A percentile compares a stretch with the other conserved stretches of the same genome.
phyloP scores from a whole-genome alignment of 169 alveolate genomes.

The Plasmodium cynomolgi region DNA sequence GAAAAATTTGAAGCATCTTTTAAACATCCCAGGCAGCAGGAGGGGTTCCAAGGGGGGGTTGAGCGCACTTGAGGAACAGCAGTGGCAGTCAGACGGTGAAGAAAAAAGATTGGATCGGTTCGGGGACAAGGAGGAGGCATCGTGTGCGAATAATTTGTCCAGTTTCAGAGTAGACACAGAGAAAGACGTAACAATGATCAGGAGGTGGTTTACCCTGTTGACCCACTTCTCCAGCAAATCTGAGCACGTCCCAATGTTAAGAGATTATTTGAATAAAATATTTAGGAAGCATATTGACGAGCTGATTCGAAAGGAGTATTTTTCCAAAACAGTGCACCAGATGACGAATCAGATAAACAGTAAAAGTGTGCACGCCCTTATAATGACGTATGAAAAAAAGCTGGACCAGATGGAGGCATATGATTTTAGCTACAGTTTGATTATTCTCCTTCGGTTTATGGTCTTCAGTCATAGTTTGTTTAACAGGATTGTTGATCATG shows the following conservation, averaged over 20 bases:
- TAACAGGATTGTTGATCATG: slow-evolving; percentile 33
- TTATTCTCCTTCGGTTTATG: slow-evolving; percentile 27
- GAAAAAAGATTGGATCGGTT: neutral
- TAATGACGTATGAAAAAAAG: slow-evolving; percentile 32
- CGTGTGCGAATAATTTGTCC: neutral
- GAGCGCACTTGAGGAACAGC: neutral
- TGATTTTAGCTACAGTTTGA: slow-evolving; percentile 56
- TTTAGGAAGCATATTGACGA: slow-evolving; percentile 47
- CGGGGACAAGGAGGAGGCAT: neutral
- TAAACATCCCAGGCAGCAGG: slow-evolving; percentile 15
- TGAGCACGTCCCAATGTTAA: slow-evolving; percentile 33
- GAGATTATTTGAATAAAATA: slow-evolving; percentile 61
- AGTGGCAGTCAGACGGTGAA: neutral
- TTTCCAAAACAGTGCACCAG: slow-evolving; percentile 44
- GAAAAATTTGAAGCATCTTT: slow-evolving; percentile 36
- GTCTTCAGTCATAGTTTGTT: slow-evolving; percentile 31
- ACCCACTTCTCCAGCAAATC: neutral
- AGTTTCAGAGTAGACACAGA: neutral
- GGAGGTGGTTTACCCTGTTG: slow-evolving; percentile 27
- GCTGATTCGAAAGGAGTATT: slow-evolving; percentile 15
- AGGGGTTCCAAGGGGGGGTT: neutral
- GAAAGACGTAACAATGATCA: slow-evolving; percentile 38
- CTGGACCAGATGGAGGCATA: slow-evolving; percentile 22
- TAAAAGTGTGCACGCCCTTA: slow-evolving; percentile 56
- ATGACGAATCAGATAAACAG: slow-evolving; percentile 62